phyloP scores from a whole-genome alignment of 2,329 filamentous ascomycete genomes.

The Ceratocystis cacaofunesta region DNA sequence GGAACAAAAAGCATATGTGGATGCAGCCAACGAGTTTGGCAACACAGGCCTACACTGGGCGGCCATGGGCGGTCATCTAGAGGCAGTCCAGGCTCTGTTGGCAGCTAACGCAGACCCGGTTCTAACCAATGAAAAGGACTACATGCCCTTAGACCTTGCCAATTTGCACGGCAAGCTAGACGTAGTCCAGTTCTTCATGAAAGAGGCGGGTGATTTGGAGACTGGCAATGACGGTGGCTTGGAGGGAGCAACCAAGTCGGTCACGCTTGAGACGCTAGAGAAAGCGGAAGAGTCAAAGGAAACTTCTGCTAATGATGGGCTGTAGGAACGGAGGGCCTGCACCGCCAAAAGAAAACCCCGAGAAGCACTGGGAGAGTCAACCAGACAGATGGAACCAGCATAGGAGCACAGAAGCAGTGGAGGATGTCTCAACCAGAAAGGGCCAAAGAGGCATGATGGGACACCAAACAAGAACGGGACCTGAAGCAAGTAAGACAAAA shows the following conservation, averaged over 20 bases:
- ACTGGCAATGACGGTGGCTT: constrained; percentile 25
- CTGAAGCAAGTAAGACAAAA: neutral
- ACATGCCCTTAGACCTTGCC: constrained; percentile 63
- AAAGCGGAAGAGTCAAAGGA: constrained; percentile 11
- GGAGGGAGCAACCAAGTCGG: constrained; percentile 21
- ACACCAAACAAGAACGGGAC: neutral
- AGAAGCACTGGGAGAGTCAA: neutral
- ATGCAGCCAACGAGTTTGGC: constrained; percentile 60
- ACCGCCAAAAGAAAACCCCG: neutral
- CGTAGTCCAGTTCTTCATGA: constrained; percentile 46
- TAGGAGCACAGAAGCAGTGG: neutral
- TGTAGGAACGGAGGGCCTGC: neutral
- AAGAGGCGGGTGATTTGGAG: constrained; percentile 34
- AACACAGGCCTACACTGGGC: constrained; percentile 95
- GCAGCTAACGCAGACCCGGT: constrained; percentile 58
- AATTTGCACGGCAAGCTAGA: constrained; percentile 53
- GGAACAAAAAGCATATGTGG: constrained; percentile 40
- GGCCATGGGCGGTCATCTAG: constrained; percentile 72
- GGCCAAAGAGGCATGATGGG: neutral
- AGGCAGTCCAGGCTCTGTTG: constrained; percentile 62
- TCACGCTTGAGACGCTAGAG: constrained; percentile 16
- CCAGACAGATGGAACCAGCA: neutral
- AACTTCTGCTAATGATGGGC: neutral
- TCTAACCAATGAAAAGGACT: constrained; percentile 67
- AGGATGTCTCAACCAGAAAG: constrained; percentile 2